A percentile compares a stretch with the other conserved stretches of the same genome.
phyloP scores from a whole-genome alignment of 2,329 filamentous ascomycete genomes.

The Colletotrichum kahawae region DNA sequence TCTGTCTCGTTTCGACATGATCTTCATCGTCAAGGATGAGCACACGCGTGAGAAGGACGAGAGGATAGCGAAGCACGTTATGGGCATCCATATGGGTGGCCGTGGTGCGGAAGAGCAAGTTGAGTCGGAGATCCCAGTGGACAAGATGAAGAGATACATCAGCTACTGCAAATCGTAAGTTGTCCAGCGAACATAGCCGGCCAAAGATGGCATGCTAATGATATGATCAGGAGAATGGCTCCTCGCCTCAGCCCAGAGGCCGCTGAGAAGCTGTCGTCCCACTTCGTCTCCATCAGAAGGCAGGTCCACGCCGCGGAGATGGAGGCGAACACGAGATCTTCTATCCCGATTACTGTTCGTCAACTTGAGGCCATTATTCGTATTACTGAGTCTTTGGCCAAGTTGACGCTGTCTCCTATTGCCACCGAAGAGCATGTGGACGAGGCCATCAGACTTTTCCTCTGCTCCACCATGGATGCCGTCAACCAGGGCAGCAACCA shows the following conservation, averaged over 20 bases:
- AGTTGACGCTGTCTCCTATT: constrained; percentile 83
- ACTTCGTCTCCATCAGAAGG: constrained; percentile 94
- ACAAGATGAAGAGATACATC: constrained; percentile 97
- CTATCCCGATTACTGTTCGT: constrained; percentile 96
- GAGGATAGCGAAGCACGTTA: constrained; percentile 94
- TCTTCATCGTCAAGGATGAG: constrained; percentile 97
- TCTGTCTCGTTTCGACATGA: constrained; percentile 98
- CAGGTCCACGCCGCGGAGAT: constrained; percentile 93
- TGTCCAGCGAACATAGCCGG: background rate
- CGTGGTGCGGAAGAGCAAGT: constrained; percentile 80
- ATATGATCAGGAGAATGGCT: constrained; percentile 75
- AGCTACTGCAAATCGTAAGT: constrained; percentile 94
- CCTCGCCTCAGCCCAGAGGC: constrained; percentile 89
- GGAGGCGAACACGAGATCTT: constrained; percentile 87
- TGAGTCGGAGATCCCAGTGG: constrained; percentile 88
- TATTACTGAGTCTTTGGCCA: constrained; percentile 94
- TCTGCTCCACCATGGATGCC: constrained; percentile 97
- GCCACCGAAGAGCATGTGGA: constrained; percentile 93
- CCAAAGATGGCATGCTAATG: constrained; percentile 31
- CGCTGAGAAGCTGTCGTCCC: constrained; percentile 92
- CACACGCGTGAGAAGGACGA: constrained; percentile 91
- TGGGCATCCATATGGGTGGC: constrained; percentile 95
- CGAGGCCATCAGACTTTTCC: constrained; percentile 94
- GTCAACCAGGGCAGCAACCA: constrained; percentile 87
- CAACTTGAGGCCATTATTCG: constrained; percentile 97